Evolutionary conservation across 1,139 yeast genomes (phyloP), one percentile per base, ranked within the genome.

Genomic region (Debaryomyces subglobosus): DNA sequence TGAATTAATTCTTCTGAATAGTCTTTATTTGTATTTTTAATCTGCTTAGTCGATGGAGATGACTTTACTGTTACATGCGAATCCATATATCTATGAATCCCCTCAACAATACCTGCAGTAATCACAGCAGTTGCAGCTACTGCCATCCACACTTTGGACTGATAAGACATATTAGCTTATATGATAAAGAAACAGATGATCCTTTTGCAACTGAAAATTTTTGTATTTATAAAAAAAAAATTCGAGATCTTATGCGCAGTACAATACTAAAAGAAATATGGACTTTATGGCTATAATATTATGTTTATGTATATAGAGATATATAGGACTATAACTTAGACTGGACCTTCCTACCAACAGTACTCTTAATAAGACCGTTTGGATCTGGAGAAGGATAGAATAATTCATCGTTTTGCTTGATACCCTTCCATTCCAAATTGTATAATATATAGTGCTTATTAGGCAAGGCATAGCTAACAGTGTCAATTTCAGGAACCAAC

Each of bases 381-480:
- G 97, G 97, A 74, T 90, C 94, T 49, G 95, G 82, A 52, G 94
- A 82, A 54, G 97, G 97, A 65, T 91, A 89, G 69, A 85, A 91
- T 59, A 91, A 80, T 58, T 87, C 95, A 52, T 86, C 84, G 60
- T 90, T 89, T 66, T 86, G 85, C 60, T 81, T 77, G 60, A 89
- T 78, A 35, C 95, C 96, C 71, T 89, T 86, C 96, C 96, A 91
- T 52, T 81, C 74, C 56, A 91, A 77, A 64, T 91, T 89, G 65
- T 83, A 79, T 66, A 89, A 79, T 62, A 91, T 81, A 74, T 86
- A 91, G 69, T 91, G 97, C 72, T 89, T 91, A 79, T 91, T 91
- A 62, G 97, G 97, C 63, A 91, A 79, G 38, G 79, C 72, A 68
- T 89, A 91, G 47, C 85, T 70, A 39, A 90, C 96, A 42, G 76